Conservation (phyloP, 2,329 filamentous ascomycete genomes). For the Macrophomina pseudophaseolina region DNA sequence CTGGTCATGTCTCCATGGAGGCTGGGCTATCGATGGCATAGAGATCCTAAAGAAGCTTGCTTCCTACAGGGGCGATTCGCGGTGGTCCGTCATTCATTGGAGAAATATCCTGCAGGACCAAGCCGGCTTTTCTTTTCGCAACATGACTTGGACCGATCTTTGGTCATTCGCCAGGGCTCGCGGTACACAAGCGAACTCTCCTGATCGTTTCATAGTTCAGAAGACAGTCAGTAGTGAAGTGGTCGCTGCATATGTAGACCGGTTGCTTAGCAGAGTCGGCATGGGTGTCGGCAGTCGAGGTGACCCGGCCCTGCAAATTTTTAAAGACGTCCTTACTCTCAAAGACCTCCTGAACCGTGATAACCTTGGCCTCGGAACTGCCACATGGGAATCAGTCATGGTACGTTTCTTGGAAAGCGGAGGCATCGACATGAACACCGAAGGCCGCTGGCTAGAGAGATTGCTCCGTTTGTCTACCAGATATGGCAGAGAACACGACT, state of each 20-base stretch:
- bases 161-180: slow-evolving; percentile 15
- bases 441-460: slow-evolving; percentile 50
- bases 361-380: slow-evolving; percentile 46
- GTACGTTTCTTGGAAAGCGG: slow-evolving; percentile 58
- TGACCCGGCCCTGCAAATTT: slow-evolving; percentile 29
- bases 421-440: slow-evolving; percentile 50
- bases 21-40: slow-evolving; percentile 51
- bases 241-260: slow-evolving; percentile 60
- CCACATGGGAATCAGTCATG: slow-evolving; percentile 53
- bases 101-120: slow-evolving; percentile 35
- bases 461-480: slow-evolving; percentile 47
- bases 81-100: slow-evolving; percentile 47
- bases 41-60: slow-evolving; percentile 43
- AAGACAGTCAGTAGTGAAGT: slow-evolving; percentile 64
- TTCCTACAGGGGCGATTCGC: slow-evolving; percentile 33
- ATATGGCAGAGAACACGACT: slow-evolving; percentile 48
- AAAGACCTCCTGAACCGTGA: slow-evolving; percentile 45
- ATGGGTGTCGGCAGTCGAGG: slow-evolving; percentile 50
- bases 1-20: slow-evolving; percentile 57
- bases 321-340: slow-evolving; percentile 37
- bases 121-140: not conserved
- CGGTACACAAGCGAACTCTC: slow-evolving; percentile 13
- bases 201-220: slow-evolving; percentile 32
- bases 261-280: slow-evolving; percentile 51
- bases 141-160: slow-evolving; percentile 15